These are phyloP conservation scores for Cladosporium sp. DNA, from an alignment of 2,329 filamentous ascomycete species.

Conservation along the genomic window DNA sequence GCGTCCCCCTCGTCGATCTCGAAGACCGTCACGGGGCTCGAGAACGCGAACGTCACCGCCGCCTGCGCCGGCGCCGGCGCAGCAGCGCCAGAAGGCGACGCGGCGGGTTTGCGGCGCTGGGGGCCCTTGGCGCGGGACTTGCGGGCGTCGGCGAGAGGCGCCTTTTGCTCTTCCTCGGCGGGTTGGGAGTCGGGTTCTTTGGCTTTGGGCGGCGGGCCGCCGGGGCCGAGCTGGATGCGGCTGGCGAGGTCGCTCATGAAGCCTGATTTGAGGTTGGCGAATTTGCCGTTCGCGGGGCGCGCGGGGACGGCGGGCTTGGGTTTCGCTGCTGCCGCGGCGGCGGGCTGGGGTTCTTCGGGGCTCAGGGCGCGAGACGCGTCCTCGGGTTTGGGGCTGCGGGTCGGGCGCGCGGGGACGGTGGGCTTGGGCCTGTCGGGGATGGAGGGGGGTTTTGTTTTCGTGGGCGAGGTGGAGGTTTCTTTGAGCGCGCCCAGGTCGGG, in stretches of 20 bases:
- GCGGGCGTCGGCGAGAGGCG: conserved; percentile 77
- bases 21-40: conserved; percentile 34
- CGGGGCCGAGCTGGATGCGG: conserved; percentile 78
- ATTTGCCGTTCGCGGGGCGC: conserved; percentile 74
- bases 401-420: conserved; percentile 52
- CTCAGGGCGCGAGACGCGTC: conserved; percentile 2
- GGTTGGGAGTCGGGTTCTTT: conserved; percentile 57
- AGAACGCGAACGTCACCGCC: conserved; percentile 42
- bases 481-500: conserved; percentile 16
- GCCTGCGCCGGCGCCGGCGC: conserved; percentile 33
- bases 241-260: conserved; percentile 94
- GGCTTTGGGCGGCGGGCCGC: conserved; percentile 59
- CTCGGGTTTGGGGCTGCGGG: conserved; percentile 43
- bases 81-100: conserved; percentile 47
- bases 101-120: conserved; percentile 62
- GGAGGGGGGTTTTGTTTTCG: conserved; percentile 47
- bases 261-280: conserved; percentile 81
- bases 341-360: neutral
- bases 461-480: conserved; percentile 34
- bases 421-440: conserved; percentile 59
- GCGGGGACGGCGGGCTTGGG: conserved; percentile 78
- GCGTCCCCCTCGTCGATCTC: conserved; percentile 37
- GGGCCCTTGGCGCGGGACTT: conserved; percentile 88
- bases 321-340: conserved; percentile 45
- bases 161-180: conserved; percentile 54